Conservation (phyloP, 345 rosid genomes). For the Rhodomyrtus tomentosa region DNA sequence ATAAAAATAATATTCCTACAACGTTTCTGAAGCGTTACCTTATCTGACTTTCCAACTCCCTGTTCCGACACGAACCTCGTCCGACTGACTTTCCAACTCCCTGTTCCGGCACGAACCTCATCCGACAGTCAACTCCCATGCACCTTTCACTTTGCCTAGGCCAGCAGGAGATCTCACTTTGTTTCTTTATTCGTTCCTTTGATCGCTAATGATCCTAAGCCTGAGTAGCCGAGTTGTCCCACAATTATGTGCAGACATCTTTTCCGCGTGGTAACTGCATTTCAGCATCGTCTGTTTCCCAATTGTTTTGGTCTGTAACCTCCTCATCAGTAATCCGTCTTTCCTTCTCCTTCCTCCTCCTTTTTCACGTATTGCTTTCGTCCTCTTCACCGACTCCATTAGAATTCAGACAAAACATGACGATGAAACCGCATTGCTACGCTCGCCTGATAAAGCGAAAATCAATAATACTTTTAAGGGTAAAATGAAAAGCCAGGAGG, state of each 20-base stretch:
- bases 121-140: background rate
- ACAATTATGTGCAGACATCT: background rate
- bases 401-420: background rate
- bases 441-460: background rate
- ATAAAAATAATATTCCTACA: no score
- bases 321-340: background rate
- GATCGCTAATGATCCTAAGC: background rate
- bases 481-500: background rate
- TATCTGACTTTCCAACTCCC: no score
- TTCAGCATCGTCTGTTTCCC: background rate
- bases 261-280: background rate
- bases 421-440: background rate
- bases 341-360: background rate
- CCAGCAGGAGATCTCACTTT: background rate
- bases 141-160: background rate
- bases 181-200: background rate
- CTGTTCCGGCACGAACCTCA: background rate
- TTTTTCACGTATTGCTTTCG: background rate
- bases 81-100: background rate
- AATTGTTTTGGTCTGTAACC: rapidly evolving
- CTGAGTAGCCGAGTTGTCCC: background rate
- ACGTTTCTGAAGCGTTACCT: no score
- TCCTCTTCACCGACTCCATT: background rate
- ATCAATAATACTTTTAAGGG: background rate
- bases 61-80: background rate